Base-by-base conservation (phyloP, 495 filamentous ascomycete genomes). In the Cercophora samala region DNA sequence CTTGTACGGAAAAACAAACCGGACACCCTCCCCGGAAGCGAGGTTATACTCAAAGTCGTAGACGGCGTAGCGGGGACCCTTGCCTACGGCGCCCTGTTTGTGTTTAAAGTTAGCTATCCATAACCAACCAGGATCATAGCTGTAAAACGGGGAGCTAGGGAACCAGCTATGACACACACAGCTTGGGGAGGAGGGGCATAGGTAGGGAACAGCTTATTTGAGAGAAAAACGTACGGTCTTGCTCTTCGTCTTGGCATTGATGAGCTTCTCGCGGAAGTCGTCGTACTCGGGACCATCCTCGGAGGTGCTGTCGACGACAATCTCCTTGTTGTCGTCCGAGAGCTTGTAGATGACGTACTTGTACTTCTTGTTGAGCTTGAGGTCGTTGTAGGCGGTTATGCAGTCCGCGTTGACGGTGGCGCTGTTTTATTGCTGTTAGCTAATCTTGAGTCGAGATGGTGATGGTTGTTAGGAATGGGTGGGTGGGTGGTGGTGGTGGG, bases 341-440 rank as follows among this genome's bases (percentile, higher is more conserved):
- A 99, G 89, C 86, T 97, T 97, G 90, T 88, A 98, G 88, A 99
- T 91, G 83, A 99, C 90, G 83, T 87, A 99, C 83, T 96, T 97
- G 84, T 87, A 82, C 80, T 89, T 88, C 78, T 93, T 92, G 82
- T 83, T 87, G 72, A 93, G 86, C 86, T 96, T 96, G 68, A 99
- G 89, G 64, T 97, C 88, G 77, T 97, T 93, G 88, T 91, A 98
- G 68, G 83, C 81, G 62, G 78, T 77, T 80, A 96, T 83, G 87
- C 93, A 97, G 46, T 97, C 91, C 72, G 87, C 85, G 66, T 82
- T 76, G 69, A 98, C 86, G 64, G 86, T 82, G 71, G 95, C 93
- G 83, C 94, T 97, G 75, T 60, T 68, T 15, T 24, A 26, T 55
- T 55, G 63, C 63, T 3, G 70, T 78, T 73, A 79, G 77, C 69